A percentile compares a stretch with the other conserved stretches of the same genome.
phyloP scores from a whole-genome alignment of 225 moss, liverwort and hornwort genomes.

The Bryum argenteum region DNA sequence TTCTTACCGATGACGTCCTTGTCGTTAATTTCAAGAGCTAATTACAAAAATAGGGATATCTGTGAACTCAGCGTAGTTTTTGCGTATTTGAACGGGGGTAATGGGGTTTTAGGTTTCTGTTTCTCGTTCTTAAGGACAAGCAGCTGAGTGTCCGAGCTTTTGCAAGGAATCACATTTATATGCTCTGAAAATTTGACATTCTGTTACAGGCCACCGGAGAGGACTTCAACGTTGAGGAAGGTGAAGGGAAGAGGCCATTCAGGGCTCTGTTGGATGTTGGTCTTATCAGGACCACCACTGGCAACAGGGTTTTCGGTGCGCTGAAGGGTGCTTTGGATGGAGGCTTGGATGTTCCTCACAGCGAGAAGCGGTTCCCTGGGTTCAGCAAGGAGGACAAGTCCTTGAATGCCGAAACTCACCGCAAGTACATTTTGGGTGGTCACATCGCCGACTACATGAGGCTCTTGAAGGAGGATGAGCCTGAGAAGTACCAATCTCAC shows the following conservation, averaged over 20 bases:
- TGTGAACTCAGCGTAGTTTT: no score
- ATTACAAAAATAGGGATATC: no score
- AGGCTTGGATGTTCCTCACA: slow-evolving; percentile 78
- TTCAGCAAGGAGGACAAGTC: slow-evolving; percentile 77
- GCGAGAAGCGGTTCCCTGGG: slow-evolving; percentile 80
- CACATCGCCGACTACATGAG: slow-evolving; percentile 80
- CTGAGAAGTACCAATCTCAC: slow-evolving; percentile 71
- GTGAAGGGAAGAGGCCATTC: slow-evolving; percentile 63
- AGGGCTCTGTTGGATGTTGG: slow-evolving; percentile 68
- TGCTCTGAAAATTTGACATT: neutral
- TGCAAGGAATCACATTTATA: neutral
- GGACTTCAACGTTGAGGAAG: slow-evolving; percentile 59
- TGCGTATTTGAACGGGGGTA: no score
- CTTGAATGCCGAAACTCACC: slow-evolving; percentile 70
- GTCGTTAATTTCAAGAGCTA: no score
- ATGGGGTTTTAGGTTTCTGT: no score
- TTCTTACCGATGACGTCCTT: no score
- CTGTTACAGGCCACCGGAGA: slow-evolving; percentile 48
- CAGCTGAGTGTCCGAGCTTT: no score
- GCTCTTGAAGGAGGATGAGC: slow-evolving; percentile 66
- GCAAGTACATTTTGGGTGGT: slow-evolving; percentile 80
- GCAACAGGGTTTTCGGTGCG: slow-evolving; percentile 70
- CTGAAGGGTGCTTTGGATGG: slow-evolving; percentile 84
- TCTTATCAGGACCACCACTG: slow-evolving; percentile 59
- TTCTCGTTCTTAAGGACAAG: no score